Evolutionary conservation across 1,284 basidiomycete species (phyloP), one percentile per base, ranked within the genome.

Genomic region (Malassezia psittaci): DNA sequence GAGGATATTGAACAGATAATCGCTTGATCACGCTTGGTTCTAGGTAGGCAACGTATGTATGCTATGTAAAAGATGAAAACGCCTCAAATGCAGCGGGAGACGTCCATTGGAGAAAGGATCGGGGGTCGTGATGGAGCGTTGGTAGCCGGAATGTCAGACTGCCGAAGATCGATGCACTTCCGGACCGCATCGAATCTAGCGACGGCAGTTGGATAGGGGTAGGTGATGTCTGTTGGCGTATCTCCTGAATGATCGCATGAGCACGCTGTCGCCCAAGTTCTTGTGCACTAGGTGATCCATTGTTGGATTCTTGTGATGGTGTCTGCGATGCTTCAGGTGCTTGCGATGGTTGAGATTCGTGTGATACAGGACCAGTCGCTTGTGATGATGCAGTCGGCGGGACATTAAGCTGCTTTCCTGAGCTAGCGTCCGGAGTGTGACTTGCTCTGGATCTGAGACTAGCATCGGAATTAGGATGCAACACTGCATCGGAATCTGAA

Each of bases 151-250:
- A 29, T 29, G 24, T 29, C 24, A 29, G 24, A 29, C 24, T 29
- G 24, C 24, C 24, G 24, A 29, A 29, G 24, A 29, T 29, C 7
- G 24, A 29, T 29, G 24, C 24, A 29, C 24, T 29, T 29, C 24
- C 24, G 24, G 24, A 29, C 24, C 24, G 24, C 24, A 29, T 29
- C 24, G 24, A 29, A 7, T 29, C 24, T 7, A 29, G 24, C 7
- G 29, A n/a, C 43, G 43, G 43, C 9, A 45, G 21, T 34, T 45
- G 43, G 21, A 45, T 33, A 13, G 43, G 43, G 29, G 43, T 45
- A 13, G 43, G 43, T 13, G 43, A 29, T 34, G 43, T 45, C 12
- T 45, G 43, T 34, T 45, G 43, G 15, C 43, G 43, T 13, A 45
- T 45, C 18, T 45, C 43, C 29, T 45, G 29, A 13, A 45, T 45